Evolutionary conservation across 1,284 basidiomycete species (phyloP).

Genomic region (Neotropicomus parvogracilis): DNA sequence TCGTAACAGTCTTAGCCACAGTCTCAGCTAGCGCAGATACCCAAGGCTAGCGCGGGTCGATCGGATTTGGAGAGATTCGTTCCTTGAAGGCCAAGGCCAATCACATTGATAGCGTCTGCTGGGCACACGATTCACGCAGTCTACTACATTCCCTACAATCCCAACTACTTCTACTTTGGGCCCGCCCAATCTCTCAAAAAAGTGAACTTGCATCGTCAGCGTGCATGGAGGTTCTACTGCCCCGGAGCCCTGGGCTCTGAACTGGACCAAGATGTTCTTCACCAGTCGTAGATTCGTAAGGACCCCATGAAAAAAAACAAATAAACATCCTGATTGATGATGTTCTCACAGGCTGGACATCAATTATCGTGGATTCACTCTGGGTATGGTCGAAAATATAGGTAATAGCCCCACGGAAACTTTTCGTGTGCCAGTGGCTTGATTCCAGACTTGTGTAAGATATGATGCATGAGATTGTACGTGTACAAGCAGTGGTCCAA

Average conservation of each 20-base stretch:
- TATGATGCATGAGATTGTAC: too few relatives aligned
- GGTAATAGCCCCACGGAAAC: constrained; percentile 6
- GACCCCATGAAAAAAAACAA: not conserved
- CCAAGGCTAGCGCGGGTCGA: constrained; percentile 1
- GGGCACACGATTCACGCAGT: constrained; percentile 14
- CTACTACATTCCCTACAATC: constrained; percentile 22
- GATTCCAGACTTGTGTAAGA: too few relatives aligned
- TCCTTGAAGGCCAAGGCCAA: constrained; percentile 15
- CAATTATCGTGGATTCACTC: constrained; percentile 28
- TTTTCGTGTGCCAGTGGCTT: too few relatives aligned
- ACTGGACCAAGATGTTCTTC: constrained; percentile 25
- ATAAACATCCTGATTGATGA: not conserved
- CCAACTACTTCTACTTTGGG: constrained; percentile 22
- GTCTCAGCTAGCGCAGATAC: constrained; percentile 1
- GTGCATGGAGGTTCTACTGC: constrained; percentile 27
- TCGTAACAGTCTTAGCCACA: too few relatives aligned
- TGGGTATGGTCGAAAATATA: constrained; percentile 22
- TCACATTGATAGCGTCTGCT: not conserved
- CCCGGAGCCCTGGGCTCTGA: constrained; percentile 19
- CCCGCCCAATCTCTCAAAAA: constrained; percentile 9
- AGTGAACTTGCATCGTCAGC: constrained; percentile 23
- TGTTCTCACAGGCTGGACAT: constrained; percentile 18
- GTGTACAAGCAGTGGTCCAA: too few relatives aligned
- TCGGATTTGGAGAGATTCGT: constrained; percentile 7
- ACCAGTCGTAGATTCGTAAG: constrained; percentile 29